phyloP scores from a whole-genome alignment of 371 early-diverging fungal genomes.

The Nematocida sp. region DNA sequence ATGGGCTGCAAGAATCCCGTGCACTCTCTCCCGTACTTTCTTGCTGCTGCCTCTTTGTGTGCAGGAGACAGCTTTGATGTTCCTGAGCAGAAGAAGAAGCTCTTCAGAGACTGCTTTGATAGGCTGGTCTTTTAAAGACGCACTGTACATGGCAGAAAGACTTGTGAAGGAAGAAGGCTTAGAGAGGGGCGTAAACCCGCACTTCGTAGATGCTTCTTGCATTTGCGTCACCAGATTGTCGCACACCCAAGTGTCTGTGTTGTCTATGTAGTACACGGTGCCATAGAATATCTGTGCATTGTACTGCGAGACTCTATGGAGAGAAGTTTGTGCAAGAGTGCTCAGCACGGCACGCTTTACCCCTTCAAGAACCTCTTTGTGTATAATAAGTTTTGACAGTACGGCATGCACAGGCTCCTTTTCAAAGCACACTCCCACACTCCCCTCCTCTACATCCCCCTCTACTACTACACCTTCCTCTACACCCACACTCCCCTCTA shows the following conservation, averaged over 20 bases:
- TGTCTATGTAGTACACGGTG: slow-evolving; percentile 37
- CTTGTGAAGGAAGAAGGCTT: neutral
- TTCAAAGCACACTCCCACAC: neutral
- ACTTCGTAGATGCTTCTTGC: too few species aligned
- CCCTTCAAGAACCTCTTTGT: slow-evolving; percentile 16
- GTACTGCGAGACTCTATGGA: neutral
- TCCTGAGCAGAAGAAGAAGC: neutral
- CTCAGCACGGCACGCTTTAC: neutral
- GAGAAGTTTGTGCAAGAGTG: neutral
- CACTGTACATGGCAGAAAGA: neutral
- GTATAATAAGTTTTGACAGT: slow-evolving; percentile 30
- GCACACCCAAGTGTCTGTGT: slow-evolving; percentile 31
- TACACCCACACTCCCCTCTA: neutral
- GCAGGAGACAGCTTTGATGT: neutral
- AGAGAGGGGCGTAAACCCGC: too few species aligned
- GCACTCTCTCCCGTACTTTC: slow-evolving; percentile 7
- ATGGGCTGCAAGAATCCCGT: too few species aligned
- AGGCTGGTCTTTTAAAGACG: neutral
- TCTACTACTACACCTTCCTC: neutral
- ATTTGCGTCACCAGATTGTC: slow-evolving; percentile 34
- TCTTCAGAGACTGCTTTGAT: slow-evolving; percentile 9
- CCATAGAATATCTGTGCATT: slow-evolving; percentile 43
- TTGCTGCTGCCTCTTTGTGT: slow-evolving; percentile 29
- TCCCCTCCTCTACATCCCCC: neutral
- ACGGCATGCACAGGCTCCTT: neutral